Percentiles rank a stretch among this genome's conserved stretches.
phyloP scores from a whole-genome alignment of 2,329 filamentous ascomycete species.

The Teratosphaeria pseudoeucalypti region DNA sequence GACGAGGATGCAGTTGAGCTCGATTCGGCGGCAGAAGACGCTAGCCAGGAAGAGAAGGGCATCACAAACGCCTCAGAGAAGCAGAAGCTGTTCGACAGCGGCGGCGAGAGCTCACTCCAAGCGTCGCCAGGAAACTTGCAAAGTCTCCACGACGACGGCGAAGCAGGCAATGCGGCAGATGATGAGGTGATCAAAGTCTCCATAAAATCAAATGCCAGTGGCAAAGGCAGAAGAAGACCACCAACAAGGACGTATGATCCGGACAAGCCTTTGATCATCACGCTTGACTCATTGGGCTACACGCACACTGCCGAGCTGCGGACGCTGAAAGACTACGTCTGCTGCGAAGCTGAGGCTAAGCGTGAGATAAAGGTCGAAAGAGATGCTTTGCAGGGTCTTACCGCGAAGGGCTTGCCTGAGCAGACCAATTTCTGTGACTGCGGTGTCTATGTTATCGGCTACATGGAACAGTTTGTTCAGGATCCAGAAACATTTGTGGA shows the following conservation, averaged over 20 bases:
- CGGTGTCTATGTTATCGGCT: conserved; percentile 75
- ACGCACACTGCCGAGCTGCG: conserved; percentile 54
- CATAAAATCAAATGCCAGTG: not conserved
- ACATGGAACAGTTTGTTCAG: conserved; percentile 70
- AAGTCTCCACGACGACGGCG: conserved; percentile 8
- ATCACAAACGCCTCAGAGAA: conserved; percentile 2
- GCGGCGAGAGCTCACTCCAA: not conserved
- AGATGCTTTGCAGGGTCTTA: conserved; percentile 49
- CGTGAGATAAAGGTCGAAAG: conserved; percentile 37
- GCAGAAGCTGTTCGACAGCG: conserved; percentile 1
- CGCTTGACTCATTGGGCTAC: conserved; percentile 72
- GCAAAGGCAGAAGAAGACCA: conserved; percentile 9
- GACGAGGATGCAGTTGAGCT: not conserved
- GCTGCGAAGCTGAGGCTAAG: conserved; percentile 60
- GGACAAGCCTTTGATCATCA: conserved; percentile 58
- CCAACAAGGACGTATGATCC: conserved; percentile 23
- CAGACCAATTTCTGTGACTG: conserved; percentile 86
- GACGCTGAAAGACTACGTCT: conserved; percentile 65
- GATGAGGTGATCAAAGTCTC: not conserved
- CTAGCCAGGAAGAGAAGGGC: not conserved
- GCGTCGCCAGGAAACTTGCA: not conserved
- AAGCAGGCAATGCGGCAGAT: not conserved
- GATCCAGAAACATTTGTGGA: conserved; percentile 61
- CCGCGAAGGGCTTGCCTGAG: conserved; percentile 62
- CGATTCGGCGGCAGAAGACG: not conserved